Conservation (phyloP, 805 yeast genomes). For the Kodamaea jinghongensis region DNA sequence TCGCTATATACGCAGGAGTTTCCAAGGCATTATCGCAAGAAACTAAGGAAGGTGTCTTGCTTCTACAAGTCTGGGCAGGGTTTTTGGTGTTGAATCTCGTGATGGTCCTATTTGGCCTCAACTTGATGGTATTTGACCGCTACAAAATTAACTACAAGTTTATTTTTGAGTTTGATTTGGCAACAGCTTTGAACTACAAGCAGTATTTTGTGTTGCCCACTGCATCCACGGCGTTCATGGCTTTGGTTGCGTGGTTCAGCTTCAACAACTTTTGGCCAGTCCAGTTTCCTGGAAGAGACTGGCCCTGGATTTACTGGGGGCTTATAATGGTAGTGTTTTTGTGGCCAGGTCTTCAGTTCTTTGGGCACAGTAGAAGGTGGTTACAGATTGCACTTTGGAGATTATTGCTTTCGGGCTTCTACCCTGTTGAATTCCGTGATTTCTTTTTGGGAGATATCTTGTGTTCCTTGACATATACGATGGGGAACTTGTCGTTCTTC, state of each 20-base stretch:
- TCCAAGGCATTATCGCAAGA: conserved; percentile 33
- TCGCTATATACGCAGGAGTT: conserved; percentile 56
- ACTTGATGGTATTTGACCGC: conserved; percentile 69
- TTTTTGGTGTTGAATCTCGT: conserved; percentile 66
- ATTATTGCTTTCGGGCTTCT: conserved; percentile 75
- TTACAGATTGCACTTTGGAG: conserved; percentile 68
- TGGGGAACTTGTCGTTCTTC: conserved; percentile 82
- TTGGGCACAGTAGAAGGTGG: conserved; percentile 74
- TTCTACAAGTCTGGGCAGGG: conserved; percentile 93
- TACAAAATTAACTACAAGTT: conserved; percentile 85
- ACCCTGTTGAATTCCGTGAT: conserved; percentile 93
- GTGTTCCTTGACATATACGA: conserved; percentile 82
- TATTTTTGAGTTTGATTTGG: conserved; percentile 81
- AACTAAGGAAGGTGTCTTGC: conserved; percentile 53
- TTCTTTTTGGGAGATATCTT: conserved; percentile 90
- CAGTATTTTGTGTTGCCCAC: conserved; percentile 69
- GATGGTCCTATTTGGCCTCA: conserved; percentile 59
- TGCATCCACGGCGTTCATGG: conserved; percentile 50
- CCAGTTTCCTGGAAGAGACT: conserved; percentile 59
- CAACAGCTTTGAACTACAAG: conserved; percentile 60
- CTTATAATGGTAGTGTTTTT: conserved; percentile 46
- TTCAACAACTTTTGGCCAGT: conserved; percentile 66
- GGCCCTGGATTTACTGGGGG: conserved; percentile 79
- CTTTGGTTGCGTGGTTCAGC: conserved; percentile 73
- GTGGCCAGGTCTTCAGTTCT: conserved; percentile 60